Percentiles rank a stretch among this genome's conserved stretches.
phyloP scores from a whole-genome alignment of 257 asterid species.

The Hygrophila difformis region DNA sequence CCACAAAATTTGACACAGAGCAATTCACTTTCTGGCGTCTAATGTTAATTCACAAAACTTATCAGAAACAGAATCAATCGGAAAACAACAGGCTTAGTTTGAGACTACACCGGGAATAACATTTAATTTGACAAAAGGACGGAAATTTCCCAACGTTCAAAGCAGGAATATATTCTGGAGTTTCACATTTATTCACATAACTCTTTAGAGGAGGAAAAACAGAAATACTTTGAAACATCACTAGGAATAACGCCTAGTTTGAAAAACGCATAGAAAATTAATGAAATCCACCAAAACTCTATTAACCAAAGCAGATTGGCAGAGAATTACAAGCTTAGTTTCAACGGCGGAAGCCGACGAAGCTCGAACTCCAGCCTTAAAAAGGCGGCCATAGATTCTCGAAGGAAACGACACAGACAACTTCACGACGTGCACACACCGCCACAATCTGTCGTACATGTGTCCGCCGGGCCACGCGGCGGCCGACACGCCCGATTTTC shows the following conservation, averaged over 20 bases:
- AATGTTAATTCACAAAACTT: neutral
- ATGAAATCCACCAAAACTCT: neutral
- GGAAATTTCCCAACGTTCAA: too few species aligned
- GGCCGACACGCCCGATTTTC: constrained; percentile 19
- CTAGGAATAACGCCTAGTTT: too few species aligned
- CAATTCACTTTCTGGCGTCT: neutral
- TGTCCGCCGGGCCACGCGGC: constrained; percentile 26
- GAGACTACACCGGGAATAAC: too few species aligned
- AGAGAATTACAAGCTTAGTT: constrained; percentile 30
- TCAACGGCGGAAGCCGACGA: constrained; percentile 31
- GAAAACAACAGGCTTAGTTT: too few species aligned
- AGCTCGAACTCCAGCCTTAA: constrained; percentile 24
- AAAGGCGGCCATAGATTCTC: constrained; percentile 22
- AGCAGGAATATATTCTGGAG: too few species aligned
- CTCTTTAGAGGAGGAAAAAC: too few species aligned
- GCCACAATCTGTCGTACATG: constrained; percentile 23
- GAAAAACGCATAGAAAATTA: too few species aligned
- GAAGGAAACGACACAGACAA: constrained; percentile 24
- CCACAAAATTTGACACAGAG: constrained; percentile 6
- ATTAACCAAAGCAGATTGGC: neutral
- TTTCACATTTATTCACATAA: too few species aligned
- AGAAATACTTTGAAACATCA: too few species aligned
- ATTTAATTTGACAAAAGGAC: too few species aligned
- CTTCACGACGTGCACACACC: constrained; percentile 16
- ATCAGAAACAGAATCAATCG: neutral